Evolutionary conservation across 257 asterid genomes (phyloP), one percentile per base, ranked within the genome.

Genomic region (Datura wrightii): DNA sequence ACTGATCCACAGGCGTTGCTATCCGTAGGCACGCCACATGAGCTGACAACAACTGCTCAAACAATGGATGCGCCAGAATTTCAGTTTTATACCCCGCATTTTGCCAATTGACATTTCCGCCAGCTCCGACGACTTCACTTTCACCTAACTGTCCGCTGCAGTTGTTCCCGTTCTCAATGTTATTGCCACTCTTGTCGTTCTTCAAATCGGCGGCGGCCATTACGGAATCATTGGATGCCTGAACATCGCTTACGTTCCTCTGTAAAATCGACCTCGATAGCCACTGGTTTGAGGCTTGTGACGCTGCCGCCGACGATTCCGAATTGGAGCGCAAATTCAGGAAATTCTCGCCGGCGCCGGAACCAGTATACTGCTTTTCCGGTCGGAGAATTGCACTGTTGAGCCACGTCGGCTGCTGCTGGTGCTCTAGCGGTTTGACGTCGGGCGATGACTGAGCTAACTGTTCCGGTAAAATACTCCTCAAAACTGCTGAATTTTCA

Each of bases 1-100:
- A 92, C 90, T 94, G 98, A 89, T 94, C 97, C 62, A 94, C 95
- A 11, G 97, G 98, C 65, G 97, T 94, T 1, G 97, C 97, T n/a
- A 94, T 92, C 13, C 94, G 87, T 82, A 94, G 54, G 89, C 98
- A 94, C n/a, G 95, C 87, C 71, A 92, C 97, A 58, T 94, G 97
- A 15, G 97, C 94, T 60, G 94, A 89, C 83, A 94, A 67, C 41
- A 94, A 89, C 88, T 94, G 95, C 84, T 94, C 97, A 84, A 90
- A 92, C 87, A 94, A 60, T 10, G 96, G 96, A 82, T 94, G 97
- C 8, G 89, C 87, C 10, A 92, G 37, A 50, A 93, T 90, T 84
- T 93, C 93, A 1, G 96, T 89, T 82, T 93, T 93, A 85, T 42
- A 84, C 89, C 93, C 89, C 3, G 89, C 94, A 69, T 60, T 91